Evolutionary conservation across 495 filamentous ascomycete species (phyloP).

Genomic region (Pyrenula aspistea): DNA sequence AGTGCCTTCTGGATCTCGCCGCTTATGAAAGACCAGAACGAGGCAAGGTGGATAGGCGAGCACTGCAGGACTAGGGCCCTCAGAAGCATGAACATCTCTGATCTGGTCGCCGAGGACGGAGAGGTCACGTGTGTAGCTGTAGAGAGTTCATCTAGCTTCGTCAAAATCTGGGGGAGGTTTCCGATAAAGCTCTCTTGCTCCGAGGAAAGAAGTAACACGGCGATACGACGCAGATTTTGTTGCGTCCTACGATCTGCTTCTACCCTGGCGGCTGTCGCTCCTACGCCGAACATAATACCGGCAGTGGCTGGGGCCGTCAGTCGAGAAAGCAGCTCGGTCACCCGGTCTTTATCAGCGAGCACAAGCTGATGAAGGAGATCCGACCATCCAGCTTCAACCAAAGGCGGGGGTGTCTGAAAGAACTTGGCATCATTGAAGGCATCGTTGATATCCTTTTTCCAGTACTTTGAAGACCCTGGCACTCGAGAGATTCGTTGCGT

Average conservation of each 20-base stretch:
- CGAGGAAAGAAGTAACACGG: slow-evolving; percentile 62
- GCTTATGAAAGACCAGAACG: slow-evolving; percentile 84
- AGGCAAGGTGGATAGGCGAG: slow-evolving; percentile 63
- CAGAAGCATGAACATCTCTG: slow-evolving; percentile 82
- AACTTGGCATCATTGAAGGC: slow-evolving; percentile 85
- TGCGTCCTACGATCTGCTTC: slow-evolving; percentile 93
- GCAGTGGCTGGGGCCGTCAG: slow-evolving; percentile 83
- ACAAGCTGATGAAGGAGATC: slow-evolving; percentile 73
- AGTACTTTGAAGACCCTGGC: slow-evolving; percentile 69
- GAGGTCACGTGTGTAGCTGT: slow-evolving; percentile 80
- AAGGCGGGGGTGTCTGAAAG: slow-evolving; percentile 50
- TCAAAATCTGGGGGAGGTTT: slow-evolving; percentile 58
- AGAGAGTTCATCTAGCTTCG: slow-evolving; percentile 79
- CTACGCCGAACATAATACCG: slow-evolving; percentile 95
- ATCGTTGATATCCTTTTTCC: slow-evolving; percentile 87
- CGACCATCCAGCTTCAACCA: slow-evolving; percentile 69
- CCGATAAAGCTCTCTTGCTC: slow-evolving; percentile 66
- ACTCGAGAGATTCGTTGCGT: slow-evolving; percentile 66
- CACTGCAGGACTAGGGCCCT: slow-evolving; percentile 68
- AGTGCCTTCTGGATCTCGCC: slow-evolving; percentile 75
- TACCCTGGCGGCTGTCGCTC: slow-evolving; percentile 81
- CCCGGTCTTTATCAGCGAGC: slow-evolving; percentile 73
- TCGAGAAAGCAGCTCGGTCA: slow-evolving; percentile 67
- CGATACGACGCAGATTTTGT: slow-evolving; percentile 75
- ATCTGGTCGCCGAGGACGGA: slow-evolving; percentile 77